A percentile compares a stretch with the other conserved stretches of the same genome.
Evolutionary conservation across 1,284 basidiomycete species (phyloP).

Genomic region (Cutaneotrichosporon arboriforme): DNA sequence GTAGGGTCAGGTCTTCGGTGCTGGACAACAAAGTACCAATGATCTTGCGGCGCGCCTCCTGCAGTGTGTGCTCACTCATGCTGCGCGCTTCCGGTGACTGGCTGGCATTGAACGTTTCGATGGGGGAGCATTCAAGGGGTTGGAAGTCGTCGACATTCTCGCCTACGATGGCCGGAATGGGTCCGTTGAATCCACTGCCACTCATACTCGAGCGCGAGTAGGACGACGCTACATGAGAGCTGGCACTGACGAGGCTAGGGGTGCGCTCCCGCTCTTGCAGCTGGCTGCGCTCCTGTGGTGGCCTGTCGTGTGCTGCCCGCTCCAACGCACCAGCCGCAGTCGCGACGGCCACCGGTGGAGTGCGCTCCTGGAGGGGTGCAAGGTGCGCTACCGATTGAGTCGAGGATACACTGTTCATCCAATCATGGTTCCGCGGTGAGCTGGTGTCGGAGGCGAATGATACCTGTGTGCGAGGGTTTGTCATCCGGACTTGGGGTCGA

Average conservation of each 20-base stretch:
- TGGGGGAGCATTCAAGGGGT: not conserved
- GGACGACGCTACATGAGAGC: constrained; percentile 32
- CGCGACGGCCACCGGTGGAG: constrained; percentile 37
- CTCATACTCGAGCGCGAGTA: constrained; percentile 36
- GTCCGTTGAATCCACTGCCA: constrained; percentile 11
- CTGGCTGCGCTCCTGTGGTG: not conserved
- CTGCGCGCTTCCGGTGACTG: constrained; percentile 17
- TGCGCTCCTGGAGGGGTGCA: constrained; percentile 26
- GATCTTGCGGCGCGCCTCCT: constrained; percentile 38
- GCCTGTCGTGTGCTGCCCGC: not conserved
- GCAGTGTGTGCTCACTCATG: constrained; percentile 38
- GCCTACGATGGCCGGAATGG: constrained; percentile 25
- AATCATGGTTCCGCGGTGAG: constrained; percentile 7
- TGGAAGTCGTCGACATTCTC: constrained; percentile 18
- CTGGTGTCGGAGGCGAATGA: constrained; percentile 26
- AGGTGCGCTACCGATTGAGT: constrained; percentile 11
- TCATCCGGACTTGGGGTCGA: constrained; percentile 21
- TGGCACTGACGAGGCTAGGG: constrained; percentile 37
- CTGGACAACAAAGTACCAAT: constrained; percentile 32
- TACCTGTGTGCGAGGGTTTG: constrained; percentile 20
- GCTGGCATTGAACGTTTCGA: constrained; percentile 1
- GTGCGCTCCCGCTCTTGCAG: constrained; percentile 36
- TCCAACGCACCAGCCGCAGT: not conserved
- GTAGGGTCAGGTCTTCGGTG: constrained; percentile 25
- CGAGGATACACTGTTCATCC: constrained; percentile 14